Percentiles rank a stretch among this genome's conserved stretches.
phyloP scores from a whole-genome alignment of 441 rosid genomes.

The Raphanus hybrid region DNA sequence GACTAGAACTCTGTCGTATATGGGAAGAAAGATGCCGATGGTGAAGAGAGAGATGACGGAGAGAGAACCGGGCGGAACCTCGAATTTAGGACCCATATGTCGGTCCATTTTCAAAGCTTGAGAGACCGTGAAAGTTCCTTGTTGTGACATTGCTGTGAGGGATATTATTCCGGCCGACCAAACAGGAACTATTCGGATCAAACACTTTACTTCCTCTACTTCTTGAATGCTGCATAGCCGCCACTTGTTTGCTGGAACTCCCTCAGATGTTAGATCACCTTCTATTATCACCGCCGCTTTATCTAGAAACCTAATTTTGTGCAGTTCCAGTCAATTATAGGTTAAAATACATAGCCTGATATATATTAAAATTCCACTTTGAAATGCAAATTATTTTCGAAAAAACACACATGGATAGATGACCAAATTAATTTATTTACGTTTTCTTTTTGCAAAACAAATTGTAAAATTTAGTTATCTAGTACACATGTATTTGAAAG shows the following conservation, averaged over 20 bases:
- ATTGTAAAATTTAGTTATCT: not conserved
- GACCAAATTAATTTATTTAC: not conserved
- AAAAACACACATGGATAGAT: not conserved
- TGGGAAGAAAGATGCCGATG: conserved; percentile 47
- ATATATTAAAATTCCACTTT: not conserved
- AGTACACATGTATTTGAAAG: not conserved
- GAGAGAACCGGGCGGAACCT: conserved; percentile 86
- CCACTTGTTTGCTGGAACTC: conserved; percentile 61
- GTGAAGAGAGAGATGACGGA: conserved; percentile 76
- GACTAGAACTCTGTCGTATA: conserved; percentile 69
- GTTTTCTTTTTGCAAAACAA: not conserved
- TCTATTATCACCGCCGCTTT: conserved; percentile 72
- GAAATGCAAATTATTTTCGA: not conserved
- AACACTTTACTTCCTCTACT: conserved; percentile 81
- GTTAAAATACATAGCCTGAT: not conserved
- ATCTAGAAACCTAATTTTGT: conserved; percentile 63
- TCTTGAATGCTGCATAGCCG: conserved; percentile 82
- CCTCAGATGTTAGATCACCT: conserved; percentile 54
- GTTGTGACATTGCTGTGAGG: conserved; percentile 72
- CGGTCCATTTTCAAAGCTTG: conserved; percentile 87
- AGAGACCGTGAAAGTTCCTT: conserved; percentile 76
- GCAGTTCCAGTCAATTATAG: not conserved
- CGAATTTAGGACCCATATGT: conserved; percentile 57
- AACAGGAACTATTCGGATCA: conserved; percentile 82
- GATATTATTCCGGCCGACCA: conserved; percentile 89